Evolutionary conservation across 2,329 filamentous ascomycete genomes (phyloP).

Genomic region (Aspergillus cejpii): DNA sequence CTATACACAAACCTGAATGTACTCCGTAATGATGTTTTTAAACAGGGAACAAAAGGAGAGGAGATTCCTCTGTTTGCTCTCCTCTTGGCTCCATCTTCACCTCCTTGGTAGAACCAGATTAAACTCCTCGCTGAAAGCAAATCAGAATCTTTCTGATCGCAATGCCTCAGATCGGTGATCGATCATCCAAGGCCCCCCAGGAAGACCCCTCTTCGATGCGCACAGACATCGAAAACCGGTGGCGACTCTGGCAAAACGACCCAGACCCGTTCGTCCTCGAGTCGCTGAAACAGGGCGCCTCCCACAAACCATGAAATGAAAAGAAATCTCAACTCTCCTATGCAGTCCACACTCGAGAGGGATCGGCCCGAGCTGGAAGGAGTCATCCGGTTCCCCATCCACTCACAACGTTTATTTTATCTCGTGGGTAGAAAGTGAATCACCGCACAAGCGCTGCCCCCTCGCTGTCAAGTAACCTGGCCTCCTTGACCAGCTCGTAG

Average conservation of each 20-base stretch:
- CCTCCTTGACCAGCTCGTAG: constrained; percentile 84
- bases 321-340: background rate
- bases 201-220: background rate
- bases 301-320: background rate
- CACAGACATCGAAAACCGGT: background rate
- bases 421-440: constrained; percentile 2
- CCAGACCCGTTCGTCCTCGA: background rate
- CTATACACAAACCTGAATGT: background rate
- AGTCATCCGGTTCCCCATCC: constrained; percentile 4
- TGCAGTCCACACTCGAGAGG: constrained; percentile 1
- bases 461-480: constrained; percentile 59
- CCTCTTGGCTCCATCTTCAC: background rate
- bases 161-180: background rate
- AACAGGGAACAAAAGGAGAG: background rate
- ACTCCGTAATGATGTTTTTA: background rate
- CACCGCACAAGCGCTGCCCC: constrained; percentile 21
- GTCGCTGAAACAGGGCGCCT: background rate
- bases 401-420: constrained; percentile 1
- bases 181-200: background rate
- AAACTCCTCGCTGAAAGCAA: background rate
- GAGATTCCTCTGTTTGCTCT: no score
- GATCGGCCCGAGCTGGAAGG: constrained; percentile 3
- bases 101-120: background rate
- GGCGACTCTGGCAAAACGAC: background rate
- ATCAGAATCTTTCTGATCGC: background rate